Percentiles rank a stretch among this genome's conserved stretches.
These are phyloP conservation scores for Musa beccarii DNA, from an alignment of 176 grass and related monocot species.

Conservation along the genomic window DNA sequence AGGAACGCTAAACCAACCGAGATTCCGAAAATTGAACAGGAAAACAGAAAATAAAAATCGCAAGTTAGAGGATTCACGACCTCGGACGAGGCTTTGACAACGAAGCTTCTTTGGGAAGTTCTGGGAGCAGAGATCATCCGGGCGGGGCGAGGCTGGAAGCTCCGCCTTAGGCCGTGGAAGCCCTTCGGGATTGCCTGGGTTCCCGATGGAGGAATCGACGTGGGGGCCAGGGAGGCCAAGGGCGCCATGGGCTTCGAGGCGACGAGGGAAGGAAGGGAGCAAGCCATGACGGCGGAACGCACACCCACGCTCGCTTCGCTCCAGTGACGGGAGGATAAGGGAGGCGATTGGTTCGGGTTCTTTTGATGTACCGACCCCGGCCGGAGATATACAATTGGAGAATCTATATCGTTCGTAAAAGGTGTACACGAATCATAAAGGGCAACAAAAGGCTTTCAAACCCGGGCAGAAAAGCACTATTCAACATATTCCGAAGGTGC, in stretches of 20 bases:
- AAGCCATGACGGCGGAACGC: conserved; percentile 27
- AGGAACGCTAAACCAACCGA: not conserved
- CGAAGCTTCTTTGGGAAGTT: conserved; percentile 40
- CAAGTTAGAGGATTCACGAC: conserved; percentile 13
- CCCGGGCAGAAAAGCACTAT: too few relatives aligned
- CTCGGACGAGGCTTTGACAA: conserved; percentile 39
- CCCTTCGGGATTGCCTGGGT: conserved; percentile 15
- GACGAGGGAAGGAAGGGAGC: conserved; percentile 41
- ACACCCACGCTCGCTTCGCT: not conserved
- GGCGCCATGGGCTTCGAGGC: conserved; percentile 22
- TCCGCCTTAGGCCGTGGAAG: conserved; percentile 25
- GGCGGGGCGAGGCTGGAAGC: conserved; percentile 22
- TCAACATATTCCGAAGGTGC: too few relatives aligned
- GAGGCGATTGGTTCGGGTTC: not conserved
- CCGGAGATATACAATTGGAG: not conserved
- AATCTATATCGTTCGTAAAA: too few relatives aligned
- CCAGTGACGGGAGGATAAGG: not conserved
- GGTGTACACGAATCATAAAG: too few relatives aligned
- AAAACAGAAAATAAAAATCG: not conserved
- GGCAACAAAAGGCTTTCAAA: too few relatives aligned
- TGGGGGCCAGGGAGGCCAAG: conserved; percentile 8
- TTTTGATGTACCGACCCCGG: not conserved
- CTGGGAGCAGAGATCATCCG: conserved; percentile 22
- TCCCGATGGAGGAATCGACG: not conserved
- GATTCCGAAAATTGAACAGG: not conserved